phyloP scores from a whole-genome alignment of 2,329 filamentous ascomycete species.

The Claviceps capensis region DNA sequence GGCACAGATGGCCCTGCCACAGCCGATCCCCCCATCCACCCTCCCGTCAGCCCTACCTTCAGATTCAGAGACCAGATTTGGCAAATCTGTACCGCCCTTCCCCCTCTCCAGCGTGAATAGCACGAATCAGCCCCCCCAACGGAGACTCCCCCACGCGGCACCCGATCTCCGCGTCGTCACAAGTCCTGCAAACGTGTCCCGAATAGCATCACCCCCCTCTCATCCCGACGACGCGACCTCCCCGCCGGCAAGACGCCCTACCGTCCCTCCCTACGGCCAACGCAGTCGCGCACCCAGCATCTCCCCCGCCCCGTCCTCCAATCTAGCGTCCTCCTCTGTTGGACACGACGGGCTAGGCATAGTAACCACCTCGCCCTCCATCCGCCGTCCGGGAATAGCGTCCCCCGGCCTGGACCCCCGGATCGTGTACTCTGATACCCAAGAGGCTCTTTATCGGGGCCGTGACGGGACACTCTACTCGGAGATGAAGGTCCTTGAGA shows the following conservation, averaged over 20 bases:
- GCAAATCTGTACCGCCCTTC: not conserved
- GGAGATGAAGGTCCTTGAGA: slow-evolving; percentile 23
- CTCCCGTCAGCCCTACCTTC: not conserved
- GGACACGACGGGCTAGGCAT: not conserved
- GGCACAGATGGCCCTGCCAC: slow-evolving; percentile 6
- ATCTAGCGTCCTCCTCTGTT: not conserved
- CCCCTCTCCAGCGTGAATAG: too few relatives aligned
- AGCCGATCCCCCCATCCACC: slow-evolving; percentile 2
- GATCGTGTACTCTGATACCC: slow-evolving; percentile 20
- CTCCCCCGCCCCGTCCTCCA: not conserved
- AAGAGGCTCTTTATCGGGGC: slow-evolving; percentile 21
- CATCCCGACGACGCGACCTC: not conserved
- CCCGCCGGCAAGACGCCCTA: not conserved
- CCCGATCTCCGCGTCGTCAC: slow-evolving; percentile 11
- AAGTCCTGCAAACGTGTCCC: slow-evolving; percentile 12
- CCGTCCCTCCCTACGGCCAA: slow-evolving; percentile 10
- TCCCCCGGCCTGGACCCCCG: slow-evolving; percentile 16
- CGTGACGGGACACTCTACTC: slow-evolving; percentile 27
- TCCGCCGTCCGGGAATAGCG: slow-evolving; percentile 10
- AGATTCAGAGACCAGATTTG: not conserved
- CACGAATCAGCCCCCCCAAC: slow-evolving; percentile 12
- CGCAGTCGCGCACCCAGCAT: slow-evolving; percentile 7
- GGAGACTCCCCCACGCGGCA: slow-evolving; percentile 12
- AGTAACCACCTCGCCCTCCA: not conserved
- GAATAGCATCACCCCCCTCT: not conserved